A percentile compares a stretch with the other conserved stretches of the same genome.
phyloP scores from a whole-genome alignment of 179 eudicot genomes.

The Nepenthes alata region DNA sequence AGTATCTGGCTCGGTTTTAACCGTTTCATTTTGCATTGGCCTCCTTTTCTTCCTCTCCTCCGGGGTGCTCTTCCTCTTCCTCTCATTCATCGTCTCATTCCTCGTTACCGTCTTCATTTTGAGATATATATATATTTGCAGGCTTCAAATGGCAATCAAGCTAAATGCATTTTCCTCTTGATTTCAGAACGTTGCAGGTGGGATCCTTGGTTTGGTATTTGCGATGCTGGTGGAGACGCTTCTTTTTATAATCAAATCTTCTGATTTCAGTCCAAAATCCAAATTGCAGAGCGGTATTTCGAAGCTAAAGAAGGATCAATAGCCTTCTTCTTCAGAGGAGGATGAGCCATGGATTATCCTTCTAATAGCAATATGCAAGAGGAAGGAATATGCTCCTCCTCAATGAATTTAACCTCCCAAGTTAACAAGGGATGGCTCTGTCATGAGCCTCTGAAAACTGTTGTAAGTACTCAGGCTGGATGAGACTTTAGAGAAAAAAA shows the following conservation, averaged over 20 bases:
- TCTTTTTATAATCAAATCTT: conserved; percentile 61
- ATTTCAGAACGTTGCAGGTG: conserved; percentile 83
- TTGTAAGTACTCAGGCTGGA: no score
- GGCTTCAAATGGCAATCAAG: background rate
- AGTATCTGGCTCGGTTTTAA: no score
- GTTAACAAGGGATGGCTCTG: no score
- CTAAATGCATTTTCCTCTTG: background rate
- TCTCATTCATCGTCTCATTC: background rate
- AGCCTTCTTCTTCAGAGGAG: conserved; percentile 7
- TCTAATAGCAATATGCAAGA: no score
- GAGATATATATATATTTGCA: background rate
- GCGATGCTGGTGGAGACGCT: conserved; percentile 89
- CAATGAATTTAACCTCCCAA: no score
- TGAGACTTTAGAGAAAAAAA: no score
- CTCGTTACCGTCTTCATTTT: background rate
- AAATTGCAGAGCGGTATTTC: conserved; percentile 22
- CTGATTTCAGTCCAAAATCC: conserved; percentile 27
- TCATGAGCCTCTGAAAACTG: no score
- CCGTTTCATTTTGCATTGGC: no score
- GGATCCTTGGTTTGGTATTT: conserved; percentile 63
- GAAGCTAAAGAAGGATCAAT: conserved; percentile 55
- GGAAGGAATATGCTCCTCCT: no score
- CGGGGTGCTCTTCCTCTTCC: background rate
- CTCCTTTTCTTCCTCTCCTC: no score
- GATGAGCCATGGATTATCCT: no score